Conservation (phyloP, 78 protist species). For the Thecamonas trahens region DNA sequence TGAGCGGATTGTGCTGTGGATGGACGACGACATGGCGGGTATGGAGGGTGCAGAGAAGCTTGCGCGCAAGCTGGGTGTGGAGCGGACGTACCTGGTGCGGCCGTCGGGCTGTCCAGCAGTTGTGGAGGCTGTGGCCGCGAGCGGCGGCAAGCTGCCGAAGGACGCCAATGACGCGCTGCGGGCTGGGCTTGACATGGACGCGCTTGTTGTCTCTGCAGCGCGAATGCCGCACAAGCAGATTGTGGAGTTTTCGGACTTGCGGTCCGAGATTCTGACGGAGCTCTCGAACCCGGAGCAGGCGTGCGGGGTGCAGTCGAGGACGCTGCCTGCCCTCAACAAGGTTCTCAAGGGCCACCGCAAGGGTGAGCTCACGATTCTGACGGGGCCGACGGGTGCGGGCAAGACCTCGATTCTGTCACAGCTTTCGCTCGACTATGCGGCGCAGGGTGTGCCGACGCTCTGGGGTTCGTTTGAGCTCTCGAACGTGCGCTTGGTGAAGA, state of each 20-base stretch:
- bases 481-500: conserved; percentile 43
- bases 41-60: conserved; percentile 54
- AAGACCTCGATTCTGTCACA: conserved; percentile 51
- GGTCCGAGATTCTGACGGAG: conserved; percentile 24
- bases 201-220: not conserved
- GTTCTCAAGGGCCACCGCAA: conserved; percentile 64
- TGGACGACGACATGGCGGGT: conserved; percentile 68
- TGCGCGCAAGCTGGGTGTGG: conserved; percentile 53
- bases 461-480: conserved; percentile 73
- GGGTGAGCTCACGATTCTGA: conserved; percentile 67
- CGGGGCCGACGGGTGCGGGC: conserved; percentile 76
- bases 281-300: conserved; percentile 25
- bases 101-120: not conserved
- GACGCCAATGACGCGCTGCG: not conserved
- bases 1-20: conserved; percentile 57
- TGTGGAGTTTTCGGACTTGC: conserved; percentile 21
- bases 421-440: conserved; percentile 16
- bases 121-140: not conserved
- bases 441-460: conserved; percentile 47
- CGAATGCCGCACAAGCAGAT: conserved; percentile 56
- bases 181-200: not conserved
- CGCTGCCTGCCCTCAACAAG: conserved; percentile 46
- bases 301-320: conserved; percentile 25
- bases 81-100: conserved; percentile 18
- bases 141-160: not conserved